These are phyloP conservation scores for Papiliotrema fonsecae DNA, from an alignment of 1,284 basidiomycete species.

Conservation along the genomic window DNA sequence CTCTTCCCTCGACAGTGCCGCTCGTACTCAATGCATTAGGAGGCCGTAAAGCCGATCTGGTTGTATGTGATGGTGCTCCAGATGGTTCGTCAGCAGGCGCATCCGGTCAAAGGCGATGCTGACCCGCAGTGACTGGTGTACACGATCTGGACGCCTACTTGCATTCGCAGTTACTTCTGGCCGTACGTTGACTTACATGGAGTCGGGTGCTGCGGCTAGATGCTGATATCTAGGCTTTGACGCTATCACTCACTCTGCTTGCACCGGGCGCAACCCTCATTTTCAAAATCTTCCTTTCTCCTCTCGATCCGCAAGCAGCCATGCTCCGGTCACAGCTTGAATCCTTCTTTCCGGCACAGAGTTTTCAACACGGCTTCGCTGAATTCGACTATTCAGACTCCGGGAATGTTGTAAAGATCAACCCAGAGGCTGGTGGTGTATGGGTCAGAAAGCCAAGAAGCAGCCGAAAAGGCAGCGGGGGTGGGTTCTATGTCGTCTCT, in stretches of 20 bases:
- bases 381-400: constrained; percentile 20
- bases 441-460: constrained; percentile 49
- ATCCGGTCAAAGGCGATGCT: neutral
- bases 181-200: constrained; percentile 35
- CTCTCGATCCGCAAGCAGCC: constrained; percentile 48
- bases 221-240: constrained; percentile 46
- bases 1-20: constrained; percentile 51
- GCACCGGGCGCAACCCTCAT: constrained; percentile 53
- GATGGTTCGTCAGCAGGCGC: constrained; percentile 46
- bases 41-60: constrained; percentile 52
- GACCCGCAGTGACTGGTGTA: constrained; percentile 52
- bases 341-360: constrained; percentile 48
- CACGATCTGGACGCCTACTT: constrained; percentile 58
- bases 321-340: constrained; percentile 50
- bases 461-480: constrained; percentile 47
- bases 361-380: constrained; percentile 8
- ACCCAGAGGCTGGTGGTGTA: constrained; percentile 33
- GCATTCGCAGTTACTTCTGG: constrained; percentile 55
- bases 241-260: constrained; percentile 54
- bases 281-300: constrained; percentile 56
- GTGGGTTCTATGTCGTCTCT: too few relatives aligned
- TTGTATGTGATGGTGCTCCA: constrained; percentile 58
- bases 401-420: constrained; percentile 21
- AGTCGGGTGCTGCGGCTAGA: neutral
- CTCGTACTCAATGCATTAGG: constrained; percentile 52